Evolutionary conservation across 495 filamentous ascomycete genomes (phyloP), one percentile per base, ranked within the genome.

Genomic region (Neurospora sublineolata): DNA sequence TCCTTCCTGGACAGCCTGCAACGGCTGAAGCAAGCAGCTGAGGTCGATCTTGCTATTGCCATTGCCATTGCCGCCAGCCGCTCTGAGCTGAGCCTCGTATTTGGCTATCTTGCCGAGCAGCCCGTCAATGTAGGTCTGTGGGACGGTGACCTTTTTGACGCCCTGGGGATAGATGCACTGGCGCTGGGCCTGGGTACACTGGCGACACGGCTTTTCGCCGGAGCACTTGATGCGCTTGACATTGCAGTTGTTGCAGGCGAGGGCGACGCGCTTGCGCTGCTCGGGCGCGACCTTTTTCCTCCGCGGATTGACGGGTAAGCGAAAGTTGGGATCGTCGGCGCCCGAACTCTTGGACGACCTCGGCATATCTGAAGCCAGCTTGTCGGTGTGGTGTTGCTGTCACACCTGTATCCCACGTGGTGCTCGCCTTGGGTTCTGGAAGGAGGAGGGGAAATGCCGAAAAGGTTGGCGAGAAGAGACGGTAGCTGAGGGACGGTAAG

Each of bases 221-320:
- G 76, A 80, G 73, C 82, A 84, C 69, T 82, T 84, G 73, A 82
- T 80, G 68, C 82, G 81, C 18, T 79, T 77, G 30, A 83, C 75
- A 74, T 84, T 84, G 78, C 82, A 84, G 70, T 74, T 75, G 72
- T 84, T 83, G 76, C 82, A 84, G 23, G 80, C 80, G 7, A 76
- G 78, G 33, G 76, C 76, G 14, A 82, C 80, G 14, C 80, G 76
- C 72, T 81, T 81, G 30, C 80, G 69, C 70, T 78, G 69, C n/a
- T 80, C 79, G 20, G 77, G 73, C 10, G 75, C 39, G 23, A 82
- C 79, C 73, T 80, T 79, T 37, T 81, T 75, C 42, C 77, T 74
- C 37, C 80, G 78, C 37, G 80, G 79, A 69, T 82, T 80, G 72
- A 81, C 80, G 20, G 80, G 79, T 42, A 82, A 76, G n/a, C 78